Conservation (phyloP, 768 basidiomycete species). For the Neoboletus magnificus region DNA sequence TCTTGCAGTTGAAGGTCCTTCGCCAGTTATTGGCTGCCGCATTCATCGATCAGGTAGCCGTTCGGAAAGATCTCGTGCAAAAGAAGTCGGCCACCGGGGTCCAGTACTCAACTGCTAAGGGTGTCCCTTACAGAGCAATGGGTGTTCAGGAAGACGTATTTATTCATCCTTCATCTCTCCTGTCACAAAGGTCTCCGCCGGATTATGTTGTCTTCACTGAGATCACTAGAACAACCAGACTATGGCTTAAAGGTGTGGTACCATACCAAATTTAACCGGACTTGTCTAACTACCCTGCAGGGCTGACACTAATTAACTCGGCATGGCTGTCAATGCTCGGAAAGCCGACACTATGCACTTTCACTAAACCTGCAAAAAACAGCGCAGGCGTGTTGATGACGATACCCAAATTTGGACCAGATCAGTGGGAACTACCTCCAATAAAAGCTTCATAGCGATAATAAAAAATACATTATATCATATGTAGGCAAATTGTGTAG, state of each 20-base stretch:
- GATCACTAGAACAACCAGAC: conserved; percentile 66
- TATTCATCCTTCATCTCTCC: conserved; percentile 86
- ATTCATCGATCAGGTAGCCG: conserved; percentile 94
- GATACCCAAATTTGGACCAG: conserved; percentile 81
- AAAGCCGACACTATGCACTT: conserved; percentile 77
- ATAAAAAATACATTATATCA: conserved; percentile 21
- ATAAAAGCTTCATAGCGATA: conserved; percentile 23
- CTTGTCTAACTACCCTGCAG: conserved; percentile 35
- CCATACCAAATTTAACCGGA: background rate
- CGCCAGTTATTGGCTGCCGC: conserved; percentile 84
- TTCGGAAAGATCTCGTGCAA: conserved; percentile 79
- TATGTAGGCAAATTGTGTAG: conserved; percentile 6
- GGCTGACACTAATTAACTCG: conserved; percentile 80
- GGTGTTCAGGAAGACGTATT: conserved; percentile 85
- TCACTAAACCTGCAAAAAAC: conserved; percentile 80
- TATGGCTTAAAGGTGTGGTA: conserved; percentile 75
- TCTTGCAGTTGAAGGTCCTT: conserved; percentile 80
- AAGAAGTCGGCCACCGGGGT: conserved; percentile 55
- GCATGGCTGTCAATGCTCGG: conserved; percentile 84
- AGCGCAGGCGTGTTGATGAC: conserved; percentile 65
- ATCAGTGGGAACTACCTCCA: conserved; percentile 85
- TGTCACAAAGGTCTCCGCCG: conserved; percentile 68
- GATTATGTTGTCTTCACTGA: conserved; percentile 87
- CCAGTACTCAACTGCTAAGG: conserved; percentile 72
- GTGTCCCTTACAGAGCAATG: conserved; percentile 79